These are phyloP conservation scores for Theobroma cacao DNA, from an alignment of 345 rosid genomes.

Conservation along the genomic window DNA sequence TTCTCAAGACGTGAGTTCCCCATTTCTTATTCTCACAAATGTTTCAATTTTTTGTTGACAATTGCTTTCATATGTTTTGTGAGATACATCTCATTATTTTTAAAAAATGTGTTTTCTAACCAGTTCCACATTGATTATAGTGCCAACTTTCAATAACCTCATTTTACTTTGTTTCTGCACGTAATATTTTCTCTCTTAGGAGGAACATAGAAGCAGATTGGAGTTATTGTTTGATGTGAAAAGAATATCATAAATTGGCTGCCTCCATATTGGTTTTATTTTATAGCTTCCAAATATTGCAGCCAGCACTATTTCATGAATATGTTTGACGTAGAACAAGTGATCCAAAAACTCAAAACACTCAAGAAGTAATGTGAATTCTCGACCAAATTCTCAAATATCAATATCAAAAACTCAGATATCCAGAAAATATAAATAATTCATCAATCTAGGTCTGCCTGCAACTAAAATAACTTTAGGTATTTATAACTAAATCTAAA, in stretches of 20 bases:
- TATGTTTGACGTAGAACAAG: no score
- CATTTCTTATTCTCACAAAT: not conserved
- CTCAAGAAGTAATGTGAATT: no score
- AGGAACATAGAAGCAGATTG: not conserved
- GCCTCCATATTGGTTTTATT: not conserved
- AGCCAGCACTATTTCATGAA: not conserved
- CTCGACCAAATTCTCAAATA: no score
- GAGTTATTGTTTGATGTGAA: not conserved
- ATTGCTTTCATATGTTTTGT: not conserved
- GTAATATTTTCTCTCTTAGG: not conserved
- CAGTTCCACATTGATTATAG: not conserved
- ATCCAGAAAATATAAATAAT: no score
- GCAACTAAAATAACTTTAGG: no score
- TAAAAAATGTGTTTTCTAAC: not conserved
- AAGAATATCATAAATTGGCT: not conserved
- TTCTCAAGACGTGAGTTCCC: constrained; percentile 65
- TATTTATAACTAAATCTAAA: no score
- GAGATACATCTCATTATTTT: not conserved
- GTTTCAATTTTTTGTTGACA: not conserved
- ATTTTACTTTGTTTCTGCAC: not conserved
- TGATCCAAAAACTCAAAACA: no score
- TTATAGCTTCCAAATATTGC: not conserved
- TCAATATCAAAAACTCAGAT: no score
- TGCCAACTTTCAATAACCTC: not conserved
- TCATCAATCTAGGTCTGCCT: no score